These are phyloP conservation scores for Candida argentea DNA, from an alignment of 805 yeast genomes.

Conservation along the genomic window DNA sequence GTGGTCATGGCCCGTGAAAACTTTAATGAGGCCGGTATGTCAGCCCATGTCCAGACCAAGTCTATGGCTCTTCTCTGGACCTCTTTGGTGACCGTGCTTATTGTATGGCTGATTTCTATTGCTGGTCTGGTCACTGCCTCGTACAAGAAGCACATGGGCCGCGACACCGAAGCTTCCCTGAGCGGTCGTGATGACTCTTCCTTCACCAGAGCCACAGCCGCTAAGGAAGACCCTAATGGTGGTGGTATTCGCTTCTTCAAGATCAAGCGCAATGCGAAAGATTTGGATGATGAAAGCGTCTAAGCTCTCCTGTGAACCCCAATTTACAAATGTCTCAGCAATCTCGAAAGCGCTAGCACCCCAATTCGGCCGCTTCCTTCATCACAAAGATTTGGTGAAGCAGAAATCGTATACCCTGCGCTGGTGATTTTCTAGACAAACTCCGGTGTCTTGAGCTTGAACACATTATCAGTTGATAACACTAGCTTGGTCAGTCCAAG, in stretches of 20 bases:
- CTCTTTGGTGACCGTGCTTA: conserved; percentile 41
- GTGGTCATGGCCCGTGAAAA: conserved; percentile 65
- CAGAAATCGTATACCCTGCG: conserved; percentile 8
- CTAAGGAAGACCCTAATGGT: conserved; percentile 30
- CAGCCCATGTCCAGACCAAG: conserved; percentile 44
- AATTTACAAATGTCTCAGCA: neutral
- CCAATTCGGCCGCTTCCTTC: neutral
- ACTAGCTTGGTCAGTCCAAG: too few species aligned
- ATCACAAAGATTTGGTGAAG: conserved; percentile 6
- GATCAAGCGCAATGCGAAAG: conserved; percentile 46
- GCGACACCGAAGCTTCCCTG: conserved; percentile 13
- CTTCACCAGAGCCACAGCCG: conserved; percentile 27
- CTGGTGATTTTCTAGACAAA: too few species aligned
- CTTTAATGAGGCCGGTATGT: conserved; percentile 39
- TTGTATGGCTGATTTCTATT: conserved; percentile 44
- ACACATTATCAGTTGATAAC: too few species aligned
- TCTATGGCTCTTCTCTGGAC: conserved; percentile 66
- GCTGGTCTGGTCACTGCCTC: conserved; percentile 38
- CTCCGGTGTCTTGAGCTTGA: too few species aligned
- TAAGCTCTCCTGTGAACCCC: conserved; percentile 7
- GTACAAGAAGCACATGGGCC: conserved; percentile 40
- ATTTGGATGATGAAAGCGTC: conserved; percentile 34
- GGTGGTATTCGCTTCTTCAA: conserved; percentile 71
- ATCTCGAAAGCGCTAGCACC: neutral
- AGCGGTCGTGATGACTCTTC: conserved; percentile 28